These are phyloP conservation scores for Trichophyton rubrum DNA, from an alignment of 2,329 filamentous ascomycete species.

Conservation along the genomic window DNA sequence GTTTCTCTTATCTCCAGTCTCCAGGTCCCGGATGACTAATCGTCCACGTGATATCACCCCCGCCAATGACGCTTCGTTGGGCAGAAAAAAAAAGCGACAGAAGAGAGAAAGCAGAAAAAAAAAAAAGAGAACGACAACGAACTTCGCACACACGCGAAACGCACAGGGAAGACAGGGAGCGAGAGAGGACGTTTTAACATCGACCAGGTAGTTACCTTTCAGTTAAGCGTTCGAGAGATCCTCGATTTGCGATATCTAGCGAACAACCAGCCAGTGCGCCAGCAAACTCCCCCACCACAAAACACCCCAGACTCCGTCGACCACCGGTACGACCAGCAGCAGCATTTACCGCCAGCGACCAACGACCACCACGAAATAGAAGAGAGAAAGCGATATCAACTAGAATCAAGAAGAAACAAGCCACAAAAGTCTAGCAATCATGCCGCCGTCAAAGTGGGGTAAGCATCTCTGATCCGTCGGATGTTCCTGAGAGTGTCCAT, in stretches of 20 bases:
- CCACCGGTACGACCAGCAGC: not conserved
- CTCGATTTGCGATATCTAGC: no score
- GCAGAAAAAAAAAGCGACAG: not conserved
- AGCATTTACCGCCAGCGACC: not conserved
- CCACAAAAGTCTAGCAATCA: conserved; percentile 14
- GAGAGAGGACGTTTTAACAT: not conserved
- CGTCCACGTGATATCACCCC: not conserved
- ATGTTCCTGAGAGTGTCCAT: not conserved
- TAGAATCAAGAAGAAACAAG: not conserved
- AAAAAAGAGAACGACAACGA: not conserved
- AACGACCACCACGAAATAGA: not conserved
- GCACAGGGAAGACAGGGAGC: not conserved
- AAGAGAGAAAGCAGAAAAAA: not conserved
- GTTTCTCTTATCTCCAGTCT: no score
- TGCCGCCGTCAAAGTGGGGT: conserved; percentile 41
- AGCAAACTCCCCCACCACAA: not conserved
- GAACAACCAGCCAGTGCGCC: not conserved
- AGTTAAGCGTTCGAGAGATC: no score
- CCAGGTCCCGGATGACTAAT: not conserved
- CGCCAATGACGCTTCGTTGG: conserved; percentile 4
- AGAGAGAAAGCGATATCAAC: not conserved
- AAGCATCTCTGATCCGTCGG: conserved; percentile 12
- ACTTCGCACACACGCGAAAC: not conserved
- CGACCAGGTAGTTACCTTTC: not conserved
- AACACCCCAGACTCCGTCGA: not conserved